Evolutionary conservation across 2,329 filamentous ascomycete genomes (phyloP).

Genomic region (Aureobasidium subglaciale): DNA sequence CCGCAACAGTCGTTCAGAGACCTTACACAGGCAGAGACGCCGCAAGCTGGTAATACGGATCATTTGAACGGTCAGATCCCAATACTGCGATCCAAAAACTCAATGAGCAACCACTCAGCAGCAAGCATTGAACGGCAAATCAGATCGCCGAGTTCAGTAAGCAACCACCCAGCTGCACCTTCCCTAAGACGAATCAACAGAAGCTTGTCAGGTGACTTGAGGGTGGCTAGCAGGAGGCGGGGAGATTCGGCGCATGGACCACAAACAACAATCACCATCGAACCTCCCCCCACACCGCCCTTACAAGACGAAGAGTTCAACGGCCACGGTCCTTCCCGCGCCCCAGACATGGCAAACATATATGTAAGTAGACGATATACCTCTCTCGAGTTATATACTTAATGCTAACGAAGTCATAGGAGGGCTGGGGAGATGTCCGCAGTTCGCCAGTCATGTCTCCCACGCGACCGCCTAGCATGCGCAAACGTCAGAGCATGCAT

Average conservation of each 20-base stretch:
- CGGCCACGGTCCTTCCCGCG: constrained; percentile 62
- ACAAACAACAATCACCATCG: constrained; percentile 31
- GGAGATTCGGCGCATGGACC: constrained; percentile 34
- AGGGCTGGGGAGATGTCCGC: constrained; percentile 87
- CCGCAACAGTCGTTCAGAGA: constrained; percentile 32
- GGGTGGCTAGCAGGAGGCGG: constrained; percentile 56
- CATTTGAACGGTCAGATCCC: background rate
- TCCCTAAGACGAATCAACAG: constrained; percentile 63
- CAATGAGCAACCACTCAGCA: constrained; percentile 38
- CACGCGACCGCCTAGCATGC: constrained; percentile 89
- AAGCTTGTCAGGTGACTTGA: constrained; percentile 67
- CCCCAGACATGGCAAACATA: constrained; percentile 84
- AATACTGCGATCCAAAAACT: background rate
- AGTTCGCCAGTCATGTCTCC: constrained; percentile 78
- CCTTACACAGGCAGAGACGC: background rate
- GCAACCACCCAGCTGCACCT: constrained; percentile 54
- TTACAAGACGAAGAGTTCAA: constrained; percentile 54
- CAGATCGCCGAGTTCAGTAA: constrained; percentile 57
- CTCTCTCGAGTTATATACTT: constrained; percentile 16
- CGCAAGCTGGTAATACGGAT: background rate
- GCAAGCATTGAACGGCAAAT: constrained; percentile 33
- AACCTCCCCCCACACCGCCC: constrained; percentile 42
- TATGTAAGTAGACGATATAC: constrained; percentile 62
- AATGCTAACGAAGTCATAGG: constrained; percentile 47
- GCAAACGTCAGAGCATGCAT: constrained; percentile 95